Evolutionary conservation across 2,329 filamentous ascomycete species (phyloP).

Genomic region (Trichoderma semiorbis): DNA sequence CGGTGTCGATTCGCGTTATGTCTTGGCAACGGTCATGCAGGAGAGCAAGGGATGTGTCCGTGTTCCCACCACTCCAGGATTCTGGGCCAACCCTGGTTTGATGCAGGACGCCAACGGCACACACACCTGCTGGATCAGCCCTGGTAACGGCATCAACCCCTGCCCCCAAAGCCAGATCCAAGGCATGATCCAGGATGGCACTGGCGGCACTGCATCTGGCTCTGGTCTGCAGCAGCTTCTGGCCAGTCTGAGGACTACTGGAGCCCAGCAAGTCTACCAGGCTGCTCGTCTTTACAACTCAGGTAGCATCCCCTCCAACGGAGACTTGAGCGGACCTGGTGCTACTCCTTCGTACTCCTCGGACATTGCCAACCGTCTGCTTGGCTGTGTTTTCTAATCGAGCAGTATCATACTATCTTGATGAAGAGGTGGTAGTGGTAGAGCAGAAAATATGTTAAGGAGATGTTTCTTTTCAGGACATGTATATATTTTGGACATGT

Average conservation of each 20-base stretch:
- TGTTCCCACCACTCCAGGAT: slow-evolving; percentile 38
- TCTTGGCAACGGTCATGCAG: slow-evolving; percentile 43
- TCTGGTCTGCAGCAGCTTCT: slow-evolving; percentile 34
- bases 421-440: neutral
- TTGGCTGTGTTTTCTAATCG: slow-evolving; percentile 16
- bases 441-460: neutral
- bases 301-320: slow-evolving; percentile 21
- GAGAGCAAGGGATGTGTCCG: slow-evolving; percentile 44
- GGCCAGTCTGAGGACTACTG: neutral
- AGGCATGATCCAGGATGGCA: slow-evolving; percentile 40
- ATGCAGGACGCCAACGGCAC: slow-evolving; percentile 37
- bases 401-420: neutral
- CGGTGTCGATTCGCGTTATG: slow-evolving; percentile 38
- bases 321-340: slow-evolving; percentile 20
- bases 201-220: slow-evolving; percentile 37
- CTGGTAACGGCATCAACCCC: slow-evolving; percentile 28
- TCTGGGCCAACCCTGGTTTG: slow-evolving; percentile 41
- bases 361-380: slow-evolving; percentile 23
- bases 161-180: slow-evolving; percentile 27
- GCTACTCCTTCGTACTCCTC: slow-evolving; percentile 21
- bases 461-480: neutral
- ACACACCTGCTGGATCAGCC: slow-evolving; percentile 30
- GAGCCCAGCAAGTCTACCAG: slow-evolving; percentile 17
- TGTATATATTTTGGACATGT: neutral
- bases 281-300: slow-evolving; percentile 23